Evolutionary conservation across 768 basidiomycete genomes (phyloP).

Genomic region (Fomitopsis serialis): DNA sequence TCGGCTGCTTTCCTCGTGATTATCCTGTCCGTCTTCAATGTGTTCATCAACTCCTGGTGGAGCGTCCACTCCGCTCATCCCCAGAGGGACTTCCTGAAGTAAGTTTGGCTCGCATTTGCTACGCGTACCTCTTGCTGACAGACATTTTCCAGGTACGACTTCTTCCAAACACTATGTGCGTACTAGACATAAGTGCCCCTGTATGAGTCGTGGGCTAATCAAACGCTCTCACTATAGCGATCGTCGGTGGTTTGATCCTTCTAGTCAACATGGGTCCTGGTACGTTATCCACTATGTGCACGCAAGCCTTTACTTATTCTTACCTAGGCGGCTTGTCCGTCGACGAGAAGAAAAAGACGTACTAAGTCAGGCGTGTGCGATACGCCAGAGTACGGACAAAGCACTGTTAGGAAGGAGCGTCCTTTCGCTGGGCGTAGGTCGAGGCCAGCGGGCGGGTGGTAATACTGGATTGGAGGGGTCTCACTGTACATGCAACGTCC

Average conservation of each 20-base stretch:
- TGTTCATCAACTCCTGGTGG: conserved; percentile 99
- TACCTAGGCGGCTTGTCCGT: conserved; percentile 85
- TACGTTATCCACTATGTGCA: conserved; percentile 26
- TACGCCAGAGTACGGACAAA: too few relatives aligned
- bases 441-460: too few relatives aligned
- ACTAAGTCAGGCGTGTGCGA: conserved; percentile 26
- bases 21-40: conserved; percentile 90
- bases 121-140: background rate
- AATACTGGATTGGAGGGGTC: too few relatives aligned
- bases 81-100: conserved; percentile 98
- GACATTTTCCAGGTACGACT: conserved; percentile 76
- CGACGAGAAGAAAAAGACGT: conserved; percentile 99
- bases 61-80: conserved; percentile 87
- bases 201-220: background rate
- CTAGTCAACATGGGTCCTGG: conserved; percentile 98
- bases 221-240: conserved; percentile 42
- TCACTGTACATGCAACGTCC: background rate
- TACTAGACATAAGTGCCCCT: background rate
- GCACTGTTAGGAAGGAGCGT: too few relatives aligned
- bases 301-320: conserved; percentile 5
- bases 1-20: conserved; percentile 93
- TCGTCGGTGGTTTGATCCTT: conserved; percentile 95
- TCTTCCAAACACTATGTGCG: conserved; percentile 92
- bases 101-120: conserved; percentile 23
- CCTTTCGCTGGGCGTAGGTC: too few relatives aligned